Base-by-base conservation (phyloP, 768 basidiomycete genomes). In the Daedalea quercina region DNA sequence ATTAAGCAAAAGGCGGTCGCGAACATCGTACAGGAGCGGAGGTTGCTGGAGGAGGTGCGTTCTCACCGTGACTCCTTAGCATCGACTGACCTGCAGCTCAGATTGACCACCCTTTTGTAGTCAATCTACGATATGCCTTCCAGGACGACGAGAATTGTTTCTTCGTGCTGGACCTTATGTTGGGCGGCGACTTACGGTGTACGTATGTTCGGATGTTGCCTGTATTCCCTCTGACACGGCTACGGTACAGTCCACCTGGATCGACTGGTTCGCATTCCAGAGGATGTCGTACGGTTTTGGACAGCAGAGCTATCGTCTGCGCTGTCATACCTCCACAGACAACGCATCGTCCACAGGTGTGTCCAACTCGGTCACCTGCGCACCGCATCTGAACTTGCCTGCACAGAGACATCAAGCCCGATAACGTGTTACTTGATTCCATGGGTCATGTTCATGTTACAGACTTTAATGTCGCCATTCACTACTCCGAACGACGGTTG, bases 381-480 rank as follows among this genome's bases (percentile, higher is more conserved):
- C 48, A 55, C 48, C 44, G 60, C 33, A 61, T 37, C 44, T 54
- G 22, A 58, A 45, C 42, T 57, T 44, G 47, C 51, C 44, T 44
- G 59, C 3, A 2, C 33, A 95, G 94, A 23, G 95, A 98, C 70
- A 67, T 99, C 54, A 98, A 99, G 67, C 96, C 96, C 2, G 96
- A 98, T 67, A 98, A 99, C 67, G 87, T 99, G 60, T 80, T 99
- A 13, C 77, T 99, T 52, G 95, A 98, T 68, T 81, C 87, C n/a
- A 71, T 76, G 63, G 96, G 96, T 0, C 94, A 99, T 65, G 95
- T 91, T 1, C 95, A 98, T 65, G 75, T 99, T 61, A 98, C 96
- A 9, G 96, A 99, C 71, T 96, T 99, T 74, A 99, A 99, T 64
- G 94, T 99, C 59, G 96, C 95, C 22, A 95, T 98, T 8, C 95